Evolutionary conservation across 1,284 basidiomycete species (phyloP), one percentile per base, ranked within the genome.

Genomic region (Hortiboletus rubellus): DNA sequence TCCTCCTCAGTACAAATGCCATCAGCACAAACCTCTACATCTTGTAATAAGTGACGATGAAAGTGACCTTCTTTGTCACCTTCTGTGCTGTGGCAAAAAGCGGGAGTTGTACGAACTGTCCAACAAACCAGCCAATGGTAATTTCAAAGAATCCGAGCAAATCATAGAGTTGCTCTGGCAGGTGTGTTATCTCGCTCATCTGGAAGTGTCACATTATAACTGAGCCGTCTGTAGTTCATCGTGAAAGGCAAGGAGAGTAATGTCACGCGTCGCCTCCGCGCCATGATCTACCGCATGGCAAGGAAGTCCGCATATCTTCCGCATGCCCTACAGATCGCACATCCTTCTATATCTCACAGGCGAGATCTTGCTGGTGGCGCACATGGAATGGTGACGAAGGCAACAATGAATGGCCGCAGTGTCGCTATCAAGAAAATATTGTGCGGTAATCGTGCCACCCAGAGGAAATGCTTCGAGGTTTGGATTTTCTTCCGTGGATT

Each of bases 231-330:
- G 17, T 37, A 72, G 69, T 60, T 63, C 22, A 51, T 71, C 41
- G 24, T 6, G 46, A 36, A 49, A 24, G 2, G 0, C 17, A 47
- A 45, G n/a, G 24, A 56, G 17, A 24, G 1, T 11, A 45, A 54
- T 7, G 36, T 66, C 7, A 11, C 1, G 14, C 58, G 46, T 46
- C 67, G 60, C 18, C 55, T 72, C 22, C 60, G 51, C 45, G 58
- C 67, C 22, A 52, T 48, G 27, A 58, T 68, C 37, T 70, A 70
- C 7, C 71, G 70, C 37, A 59, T 72, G 59, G 57, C 71, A 36
- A 71, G 70, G 46, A 69, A 71, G 45, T 71, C 58, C 2, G 65
- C 60, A 14, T 59, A 70, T 42, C 50, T 70, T 22, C 71, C 68
- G 6, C 31, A 2, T 46, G 53, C 7, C 22, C 24, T 72, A 17